Evolutionary conservation across 805 yeast genomes (phyloP).

Genomic region (Wickerhamiella vanderwaltii): DNA sequence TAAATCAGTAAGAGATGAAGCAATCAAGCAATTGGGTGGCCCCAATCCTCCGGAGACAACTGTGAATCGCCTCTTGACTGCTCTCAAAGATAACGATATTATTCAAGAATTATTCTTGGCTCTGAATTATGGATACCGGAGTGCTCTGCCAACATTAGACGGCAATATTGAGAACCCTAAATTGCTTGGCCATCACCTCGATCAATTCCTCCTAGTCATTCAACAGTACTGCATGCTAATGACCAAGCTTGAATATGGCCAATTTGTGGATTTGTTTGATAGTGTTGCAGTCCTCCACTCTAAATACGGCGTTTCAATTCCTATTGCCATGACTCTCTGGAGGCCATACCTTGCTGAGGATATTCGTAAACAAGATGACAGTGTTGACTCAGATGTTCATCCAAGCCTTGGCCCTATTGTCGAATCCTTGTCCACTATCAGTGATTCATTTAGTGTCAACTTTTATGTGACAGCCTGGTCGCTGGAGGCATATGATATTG

Average conservation of each 20-base stretch:
- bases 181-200: conserved; percentile 56
- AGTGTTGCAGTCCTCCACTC: conserved; percentile 19
- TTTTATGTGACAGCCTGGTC: conserved; percentile 63
- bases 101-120: conserved; percentile 56
- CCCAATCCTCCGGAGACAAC: not conserved
- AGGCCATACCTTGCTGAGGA: conserved; percentile 32
- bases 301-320: conserved; percentile 25
- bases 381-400: not conserved
- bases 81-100: conserved; percentile 32
- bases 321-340: conserved; percentile 75
- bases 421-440: not conserved
- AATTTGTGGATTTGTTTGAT: conserved; percentile 15
- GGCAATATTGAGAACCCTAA: conserved; percentile 43
- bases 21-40: not conserved
- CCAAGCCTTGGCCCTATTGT: not conserved
- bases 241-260: conserved; percentile 31
- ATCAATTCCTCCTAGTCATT: conserved; percentile 56
- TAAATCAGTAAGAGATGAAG: conserved; percentile 35
- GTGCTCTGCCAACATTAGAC: conserved; percentile 8
- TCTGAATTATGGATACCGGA: conserved; percentile 36
- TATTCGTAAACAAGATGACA: conserved; percentile 32
- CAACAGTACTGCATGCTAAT: conserved; percentile 52
- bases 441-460: conserved; percentile 16
- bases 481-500: conserved; percentile 57
- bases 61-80: conserved; percentile 33